These are phyloP conservation scores for Escovopsis weberi DNA, from an alignment of 2,329 filamentous ascomycete species.

Conservation along the genomic window DNA sequence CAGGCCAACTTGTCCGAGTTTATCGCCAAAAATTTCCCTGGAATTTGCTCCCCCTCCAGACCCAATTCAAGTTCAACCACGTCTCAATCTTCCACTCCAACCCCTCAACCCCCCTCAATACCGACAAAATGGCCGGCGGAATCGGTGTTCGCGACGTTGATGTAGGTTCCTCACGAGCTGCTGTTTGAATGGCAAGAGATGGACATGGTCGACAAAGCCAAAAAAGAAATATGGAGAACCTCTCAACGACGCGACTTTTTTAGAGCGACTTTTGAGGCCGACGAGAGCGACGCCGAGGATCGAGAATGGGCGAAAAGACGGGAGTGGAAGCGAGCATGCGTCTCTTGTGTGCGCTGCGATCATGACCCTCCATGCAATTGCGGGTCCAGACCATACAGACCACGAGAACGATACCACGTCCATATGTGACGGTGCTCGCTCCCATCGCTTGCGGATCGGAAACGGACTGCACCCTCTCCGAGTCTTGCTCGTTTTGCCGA, in stretches of 20 bases:
- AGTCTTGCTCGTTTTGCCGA: background rate
- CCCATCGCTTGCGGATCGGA: too few relatives aligned
- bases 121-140: constrained; percentile 65
- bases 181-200: too few relatives aligned
- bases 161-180: constrained; percentile 40
- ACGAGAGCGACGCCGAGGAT: constrained; percentile 1
- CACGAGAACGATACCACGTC: too few relatives aligned
- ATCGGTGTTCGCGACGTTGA: constrained; percentile 75
- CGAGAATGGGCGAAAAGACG: too few relatives aligned
- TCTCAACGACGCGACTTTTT: constrained; percentile 6
- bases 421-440: too few relatives aligned
- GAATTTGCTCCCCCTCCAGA: constrained; percentile 13
- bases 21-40: constrained; percentile 9
- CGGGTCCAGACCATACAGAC: too few relatives aligned
- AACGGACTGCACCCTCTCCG: too few relatives aligned
- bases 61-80: constrained; percentile 17
- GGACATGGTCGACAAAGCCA: constrained; percentile 3
- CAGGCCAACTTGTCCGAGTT: constrained; percentile 13
- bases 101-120: constrained; percentile 20
- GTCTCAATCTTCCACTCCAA: constrained; percentile 12
- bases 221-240: constrained; percentile 2
- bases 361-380: too few relatives aligned
- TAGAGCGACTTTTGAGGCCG: constrained; percentile 3
- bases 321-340: too few relatives aligned
- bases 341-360: too few relatives aligned